phyloP scores from a whole-genome alignment of 106 monocot species.

The Alisma plantagoaquatica region DNA sequence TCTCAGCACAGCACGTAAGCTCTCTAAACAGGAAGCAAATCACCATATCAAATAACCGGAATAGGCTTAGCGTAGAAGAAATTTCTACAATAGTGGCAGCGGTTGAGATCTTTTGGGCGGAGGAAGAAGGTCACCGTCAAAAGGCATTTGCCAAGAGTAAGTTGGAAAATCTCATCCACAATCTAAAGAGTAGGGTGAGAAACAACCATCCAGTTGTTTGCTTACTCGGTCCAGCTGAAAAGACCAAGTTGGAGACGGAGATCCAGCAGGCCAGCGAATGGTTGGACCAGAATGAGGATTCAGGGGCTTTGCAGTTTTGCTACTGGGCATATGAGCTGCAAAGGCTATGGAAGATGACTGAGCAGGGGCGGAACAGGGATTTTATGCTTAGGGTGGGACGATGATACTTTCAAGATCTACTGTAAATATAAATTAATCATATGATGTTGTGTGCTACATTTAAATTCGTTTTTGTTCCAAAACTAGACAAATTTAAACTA shows the following conservation, averaged over 20 bases:
- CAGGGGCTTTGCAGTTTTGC: no score
- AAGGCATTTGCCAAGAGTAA: conserved; percentile 46
- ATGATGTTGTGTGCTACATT: no score
- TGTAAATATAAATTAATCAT: no score
- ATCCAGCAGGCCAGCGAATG: no score
- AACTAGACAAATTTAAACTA: no score
- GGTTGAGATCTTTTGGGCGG: conserved; percentile 26
- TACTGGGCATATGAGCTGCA: no score
- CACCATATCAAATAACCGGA: conserved; percentile 9
- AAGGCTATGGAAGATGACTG: no score
- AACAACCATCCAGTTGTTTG: neutral
- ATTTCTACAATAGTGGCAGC: conserved; percentile 3
- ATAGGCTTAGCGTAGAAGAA: conserved; percentile 8
- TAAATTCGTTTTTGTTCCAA: no score
- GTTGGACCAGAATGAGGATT: no score
- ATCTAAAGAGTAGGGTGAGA: conserved; percentile 26
- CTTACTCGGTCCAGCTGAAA: neutral
- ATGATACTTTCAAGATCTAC: no score
- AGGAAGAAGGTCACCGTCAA: conserved; percentile 35
- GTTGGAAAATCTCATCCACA: conserved; percentile 54
- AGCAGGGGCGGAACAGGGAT: no score
- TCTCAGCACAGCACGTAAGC: conserved; percentile 49
- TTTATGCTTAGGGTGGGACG: no score
- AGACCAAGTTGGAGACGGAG: neutral
- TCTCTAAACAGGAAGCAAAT: conserved; percentile 21